Evolutionary conservation across 768 basidiomycete genomes (phyloP), one percentile per base, ranked within the genome.

Genomic region (Boletellus ananiceps): DNA sequence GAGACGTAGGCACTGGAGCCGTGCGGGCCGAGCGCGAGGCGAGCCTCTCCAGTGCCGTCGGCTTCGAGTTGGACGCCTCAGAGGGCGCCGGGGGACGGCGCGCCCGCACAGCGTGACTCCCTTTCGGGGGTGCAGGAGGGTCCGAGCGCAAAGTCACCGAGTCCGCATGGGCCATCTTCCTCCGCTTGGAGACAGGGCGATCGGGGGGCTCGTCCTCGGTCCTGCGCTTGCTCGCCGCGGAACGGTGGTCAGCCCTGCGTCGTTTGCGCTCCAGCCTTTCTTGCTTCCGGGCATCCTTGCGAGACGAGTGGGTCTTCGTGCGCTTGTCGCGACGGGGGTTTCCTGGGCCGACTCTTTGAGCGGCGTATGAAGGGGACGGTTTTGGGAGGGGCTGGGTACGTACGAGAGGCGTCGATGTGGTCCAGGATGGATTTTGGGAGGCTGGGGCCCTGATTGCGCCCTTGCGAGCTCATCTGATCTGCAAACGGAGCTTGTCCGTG

Each of bases 271-370:
- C 72, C 1, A 70, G 51, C n/a, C 86, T 75, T 25, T 77, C 78
- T 57, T 82, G 76, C 61, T 84, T 89, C 37, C 87, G 71, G 13
- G 75, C 62, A 41, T 85, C 84, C 63, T 82, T 88, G 48, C 86
- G 75, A 40, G 76, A 74, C 21, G 58, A 39, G 35, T 66, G 59
- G 7, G 19, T 19, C 19, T 19, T 19, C 19, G n/a, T n/a, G n/a
- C n/a, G 13, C 40, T 44, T 56, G 41, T 15, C 31, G 32, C 40
- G 56, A 49, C 42, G 43, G 9, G 40, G 8, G 39, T 21, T 34
- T 41, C 46, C 54, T 51, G 44, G 50, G 15, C 37, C 19, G 21
- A 14, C 23, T 25, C 23, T 25, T 38, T 60, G 36, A 48, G 49
- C 38, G n/a, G 9, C 15, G 31, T 14, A 13, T 5, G 2, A 15